phyloP scores from a whole-genome alignment of 1,139 yeast genomes.

The Candida sp. region DNA sequence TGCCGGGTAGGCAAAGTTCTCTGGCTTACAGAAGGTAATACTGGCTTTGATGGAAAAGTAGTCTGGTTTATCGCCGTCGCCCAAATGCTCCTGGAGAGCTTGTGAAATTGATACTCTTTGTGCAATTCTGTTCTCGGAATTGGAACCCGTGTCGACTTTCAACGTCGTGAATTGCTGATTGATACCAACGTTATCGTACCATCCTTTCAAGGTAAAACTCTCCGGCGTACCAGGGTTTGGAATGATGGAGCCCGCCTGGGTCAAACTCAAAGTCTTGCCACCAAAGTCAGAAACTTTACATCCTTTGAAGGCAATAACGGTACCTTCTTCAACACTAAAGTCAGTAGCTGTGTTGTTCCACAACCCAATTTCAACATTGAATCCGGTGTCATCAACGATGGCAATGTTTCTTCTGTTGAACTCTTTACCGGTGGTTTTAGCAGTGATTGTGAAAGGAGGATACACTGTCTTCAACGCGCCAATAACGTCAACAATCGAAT shows the following conservation, averaged over 20 bases:
- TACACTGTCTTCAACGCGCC: conserved; percentile 83
- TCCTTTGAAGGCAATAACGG: conserved; percentile 92
- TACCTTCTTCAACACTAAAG: conserved; percentile 74
- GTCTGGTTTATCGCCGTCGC: conserved; percentile 78
- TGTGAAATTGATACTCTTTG: conserved; percentile 69
- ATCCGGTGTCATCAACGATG: conserved; percentile 85
- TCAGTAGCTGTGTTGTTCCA: conserved; percentile 92
- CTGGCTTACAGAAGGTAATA: conserved; percentile 71
- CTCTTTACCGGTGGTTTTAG: conserved; percentile 90
- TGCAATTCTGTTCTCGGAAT: conserved; percentile 39
- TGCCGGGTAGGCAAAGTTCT: conserved; percentile 89
- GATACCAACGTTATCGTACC: conserved; percentile 88
- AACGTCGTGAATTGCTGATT: conserved; percentile 65
- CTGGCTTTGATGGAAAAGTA: conserved; percentile 78
- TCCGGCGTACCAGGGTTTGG: conserved; percentile 90
- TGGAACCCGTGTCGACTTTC: conserved; percentile 28
- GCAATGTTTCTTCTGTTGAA: conserved; percentile 90
- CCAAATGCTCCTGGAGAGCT: conserved; percentile 73
- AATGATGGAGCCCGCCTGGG: conserved; percentile 75
- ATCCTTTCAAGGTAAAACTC: conserved; percentile 87
- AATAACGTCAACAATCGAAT: conserved; percentile 80
- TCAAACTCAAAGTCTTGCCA: conserved; percentile 83
- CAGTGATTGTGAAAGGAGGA: conserved; percentile 80
- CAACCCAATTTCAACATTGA: conserved; percentile 77
- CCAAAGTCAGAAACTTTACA: conserved; percentile 89